phyloP scores from a whole-genome alignment of 2,329 filamentous ascomycete species.

The Fusarium keratoplasticum region DNA sequence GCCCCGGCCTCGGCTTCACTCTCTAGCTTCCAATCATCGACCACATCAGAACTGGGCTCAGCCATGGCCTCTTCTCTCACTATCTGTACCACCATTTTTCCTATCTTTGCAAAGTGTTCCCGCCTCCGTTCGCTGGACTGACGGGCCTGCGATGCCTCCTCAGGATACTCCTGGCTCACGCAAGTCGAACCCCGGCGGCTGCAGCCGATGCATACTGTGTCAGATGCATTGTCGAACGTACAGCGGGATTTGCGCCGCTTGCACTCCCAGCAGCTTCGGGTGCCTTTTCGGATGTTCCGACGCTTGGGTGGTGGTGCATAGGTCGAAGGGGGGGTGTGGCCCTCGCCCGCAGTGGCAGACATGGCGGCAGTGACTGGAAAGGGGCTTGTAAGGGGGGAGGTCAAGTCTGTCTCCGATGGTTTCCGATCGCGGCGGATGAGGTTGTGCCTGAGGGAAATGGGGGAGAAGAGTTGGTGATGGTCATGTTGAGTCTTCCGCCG shows the following conservation, averaged over 20 bases:
- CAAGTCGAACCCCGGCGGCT: constrained; percentile 7
- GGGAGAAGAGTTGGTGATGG: not conserved
- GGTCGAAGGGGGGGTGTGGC: not conserved
- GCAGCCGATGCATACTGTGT: constrained; percentile 11
- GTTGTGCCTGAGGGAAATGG: not conserved
- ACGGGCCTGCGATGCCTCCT: constrained; percentile 1
- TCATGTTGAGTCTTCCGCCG: not conserved
- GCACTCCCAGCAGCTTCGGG: constrained; percentile 27
- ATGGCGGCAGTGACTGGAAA: not conserved
- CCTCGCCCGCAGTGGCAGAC: not conserved
- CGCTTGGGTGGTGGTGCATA: constrained; percentile 4
- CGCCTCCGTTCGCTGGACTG: not conserved
- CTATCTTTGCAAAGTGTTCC: not conserved
- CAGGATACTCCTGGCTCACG: constrained; percentile 14
- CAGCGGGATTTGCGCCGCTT: constrained; percentile 23
- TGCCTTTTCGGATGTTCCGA: constrained; percentile 25
- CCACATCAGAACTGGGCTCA: constrained; percentile 41
- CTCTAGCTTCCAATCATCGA: constrained; percentile 31
- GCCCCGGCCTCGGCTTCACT: not conserved
- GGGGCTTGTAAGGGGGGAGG: not conserved
- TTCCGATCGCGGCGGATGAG: not conserved
- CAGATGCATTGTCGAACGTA: not conserved
- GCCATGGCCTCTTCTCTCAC: constrained; percentile 13
- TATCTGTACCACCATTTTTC: constrained; percentile 14
- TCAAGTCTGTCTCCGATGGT: not conserved